Percentiles rank a stretch among this genome's conserved stretches.
These are phyloP conservation scores for Sarcomyxa edulis DNA, from an alignment of 768 basidiomycete genomes.

Conservation along the genomic window DNA sequence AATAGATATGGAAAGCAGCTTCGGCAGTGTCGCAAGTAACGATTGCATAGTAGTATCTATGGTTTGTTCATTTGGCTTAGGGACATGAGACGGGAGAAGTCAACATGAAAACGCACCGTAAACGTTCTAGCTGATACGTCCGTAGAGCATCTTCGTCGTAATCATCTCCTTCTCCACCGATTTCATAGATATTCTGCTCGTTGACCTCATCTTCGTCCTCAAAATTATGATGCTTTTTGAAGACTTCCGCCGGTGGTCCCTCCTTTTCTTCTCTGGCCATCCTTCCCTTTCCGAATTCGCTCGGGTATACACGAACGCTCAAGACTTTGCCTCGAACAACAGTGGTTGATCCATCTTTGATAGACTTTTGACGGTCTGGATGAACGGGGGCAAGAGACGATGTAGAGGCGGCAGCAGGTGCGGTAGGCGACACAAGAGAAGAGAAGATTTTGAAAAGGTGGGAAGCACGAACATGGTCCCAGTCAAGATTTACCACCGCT, in stretches of 20 bases:
- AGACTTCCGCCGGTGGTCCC: conserved; percentile 85
- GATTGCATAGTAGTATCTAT: conserved; percentile 93
- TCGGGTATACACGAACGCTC: conserved; percentile 85
- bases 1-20: conserved; percentile 74
- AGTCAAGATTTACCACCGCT: conserved; percentile 94
- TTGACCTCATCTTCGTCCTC: conserved; percentile 52
- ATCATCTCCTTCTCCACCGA: conserved; percentile 66
- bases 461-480: conserved; percentile 89
- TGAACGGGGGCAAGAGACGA: conserved; percentile 15
- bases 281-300: conserved; percentile 85
- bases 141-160: conserved; percentile 86
- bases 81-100: conserved; percentile 1
- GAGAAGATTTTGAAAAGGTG: conserved; percentile 93
- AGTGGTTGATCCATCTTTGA: conserved; percentile 17
- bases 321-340: conserved; percentile 63
- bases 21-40: conserved; percentile 79
- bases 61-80: conserved; percentile 3
- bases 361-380: conserved; percentile 11
- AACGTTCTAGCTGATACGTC: conserved; percentile 87
- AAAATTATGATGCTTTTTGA: conserved; percentile 45
- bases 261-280: conserved; percentile 84
- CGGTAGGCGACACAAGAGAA: conserved; percentile 68
- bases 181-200: conserved; percentile 59
- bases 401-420: conserved; percentile 34
- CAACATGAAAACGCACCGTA: conserved; percentile 54